Conservation (phyloP, 1,284 basidiomycete species). For the Porodaedalea pini region DNA sequence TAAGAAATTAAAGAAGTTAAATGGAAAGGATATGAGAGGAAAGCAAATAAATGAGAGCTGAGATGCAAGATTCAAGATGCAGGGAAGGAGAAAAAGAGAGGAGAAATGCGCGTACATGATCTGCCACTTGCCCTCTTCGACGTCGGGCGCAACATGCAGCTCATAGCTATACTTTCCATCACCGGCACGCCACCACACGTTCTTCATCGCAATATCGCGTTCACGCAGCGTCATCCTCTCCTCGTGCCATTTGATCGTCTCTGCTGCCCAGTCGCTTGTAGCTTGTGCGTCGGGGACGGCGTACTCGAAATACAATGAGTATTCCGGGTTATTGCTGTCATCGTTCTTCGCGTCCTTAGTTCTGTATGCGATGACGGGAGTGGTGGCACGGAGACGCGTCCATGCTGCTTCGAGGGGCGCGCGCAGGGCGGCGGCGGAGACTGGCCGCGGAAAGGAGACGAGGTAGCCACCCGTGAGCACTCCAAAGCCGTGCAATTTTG, state of each 20-base stretch:
- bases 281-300: not conserved
- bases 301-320: slow-evolving; percentile 2
- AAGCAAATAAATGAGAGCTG: not conserved
- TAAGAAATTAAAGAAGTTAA: not conserved
- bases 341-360: not conserved
- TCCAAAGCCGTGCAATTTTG: not conserved
- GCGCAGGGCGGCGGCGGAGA: not conserved
- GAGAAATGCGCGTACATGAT: not conserved
- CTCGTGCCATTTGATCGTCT: not conserved
- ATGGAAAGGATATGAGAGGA: not conserved
- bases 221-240: not conserved
- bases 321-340: not conserved
- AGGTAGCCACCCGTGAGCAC: not conserved
- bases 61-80: not conserved
- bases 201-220: slow-evolving; percentile 1
- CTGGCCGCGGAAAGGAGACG: not conserved
- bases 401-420: not conserved
- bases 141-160: not conserved
- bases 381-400: not conserved
- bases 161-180: slow-evolving; percentile 1
- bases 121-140: slow-evolving; percentile 1
- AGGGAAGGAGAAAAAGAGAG: not conserved
- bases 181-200: not conserved
- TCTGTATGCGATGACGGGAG: not conserved
- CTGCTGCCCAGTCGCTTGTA: not conserved